Evolutionary conservation across 2,329 filamentous ascomycete species (phyloP).

Genomic region (Geosmithia putterillii): DNA sequence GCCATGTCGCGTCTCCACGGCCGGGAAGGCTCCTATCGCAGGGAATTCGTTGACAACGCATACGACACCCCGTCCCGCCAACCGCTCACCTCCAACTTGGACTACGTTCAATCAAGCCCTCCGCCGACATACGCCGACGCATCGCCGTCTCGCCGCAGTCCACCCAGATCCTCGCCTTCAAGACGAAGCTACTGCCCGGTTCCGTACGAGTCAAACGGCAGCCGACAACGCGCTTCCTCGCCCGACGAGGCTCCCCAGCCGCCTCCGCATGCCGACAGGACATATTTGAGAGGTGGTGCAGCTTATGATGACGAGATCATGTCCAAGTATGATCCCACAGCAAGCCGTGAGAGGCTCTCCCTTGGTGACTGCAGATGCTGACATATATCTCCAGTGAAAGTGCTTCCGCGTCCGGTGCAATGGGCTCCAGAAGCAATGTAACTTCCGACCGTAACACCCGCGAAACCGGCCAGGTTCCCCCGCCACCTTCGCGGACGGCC

Average conservation of each 20-base stretch:
- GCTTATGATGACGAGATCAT: constrained; percentile 9
- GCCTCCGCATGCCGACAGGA: constrained; percentile 11
- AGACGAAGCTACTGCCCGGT: constrained; percentile 1
- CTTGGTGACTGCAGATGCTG: constrained; percentile 44
- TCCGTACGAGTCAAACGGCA: constrained; percentile 2
- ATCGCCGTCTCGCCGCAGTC: constrained; percentile 4
- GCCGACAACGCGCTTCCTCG: neutral
- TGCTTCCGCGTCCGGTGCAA: constrained; percentile 51
- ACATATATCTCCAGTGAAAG: constrained; percentile 48
- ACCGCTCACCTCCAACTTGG: constrained; percentile 4
- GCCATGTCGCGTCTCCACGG: constrained; percentile 9
- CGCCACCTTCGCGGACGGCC: constrained; percentile 20
- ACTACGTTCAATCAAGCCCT: constrained; percentile 6
- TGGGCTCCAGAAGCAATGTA: constrained; percentile 54
- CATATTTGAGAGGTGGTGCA: constrained; percentile 6
- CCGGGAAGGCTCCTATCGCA: constrained; percentile 18
- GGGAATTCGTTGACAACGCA: constrained; percentile 18
- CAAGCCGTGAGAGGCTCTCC: neutral
- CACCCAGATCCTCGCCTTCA: constrained; percentile 1
- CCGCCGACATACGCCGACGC: constrained; percentile 14
- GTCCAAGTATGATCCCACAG: neutral
- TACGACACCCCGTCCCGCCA: constrained; percentile 6
- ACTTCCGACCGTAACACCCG: constrained; percentile 53
- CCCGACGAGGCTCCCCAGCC: constrained; percentile 4
- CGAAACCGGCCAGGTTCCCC: constrained; percentile 41